These are phyloP conservation scores for Articulospora tetracladia DNA, from an alignment of 495 filamentous ascomycete genomes.

Conservation along the genomic window DNA sequence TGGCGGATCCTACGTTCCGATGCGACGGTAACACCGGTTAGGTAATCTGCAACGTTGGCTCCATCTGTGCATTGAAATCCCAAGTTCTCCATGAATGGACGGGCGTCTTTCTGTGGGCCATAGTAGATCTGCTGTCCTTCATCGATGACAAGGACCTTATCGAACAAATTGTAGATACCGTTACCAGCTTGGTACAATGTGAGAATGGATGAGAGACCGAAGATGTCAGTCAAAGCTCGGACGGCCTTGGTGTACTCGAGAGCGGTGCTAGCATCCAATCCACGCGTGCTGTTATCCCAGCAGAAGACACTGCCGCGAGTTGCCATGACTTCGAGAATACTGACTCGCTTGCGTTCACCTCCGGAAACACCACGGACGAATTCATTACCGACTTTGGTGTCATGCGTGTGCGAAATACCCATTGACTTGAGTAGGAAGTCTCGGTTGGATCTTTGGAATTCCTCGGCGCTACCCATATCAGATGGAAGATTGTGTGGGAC, in stretches of 20 bases:
- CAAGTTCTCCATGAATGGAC: constrained; percentile 64
- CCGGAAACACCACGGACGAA: constrained; percentile 83
- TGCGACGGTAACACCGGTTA: constrained; percentile 63
- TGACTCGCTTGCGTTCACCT: constrained; percentile 77
- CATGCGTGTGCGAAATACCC: constrained; percentile 77
- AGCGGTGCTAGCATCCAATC: constrained; percentile 79
- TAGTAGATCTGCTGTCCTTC: constrained; percentile 64
- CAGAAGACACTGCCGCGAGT: constrained; percentile 63
- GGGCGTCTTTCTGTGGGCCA: constrained; percentile 58
- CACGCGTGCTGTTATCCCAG: constrained; percentile 85
- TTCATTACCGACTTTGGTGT: constrained; percentile 77
- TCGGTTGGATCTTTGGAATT: constrained; percentile 69
- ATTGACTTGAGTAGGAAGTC: constrained; percentile 78
- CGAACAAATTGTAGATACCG: constrained; percentile 61
- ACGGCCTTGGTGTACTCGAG: constrained; percentile 57
- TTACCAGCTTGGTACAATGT: constrained; percentile 71
- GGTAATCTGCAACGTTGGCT: constrained; percentile 65
- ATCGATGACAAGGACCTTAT: constrained; percentile 61
- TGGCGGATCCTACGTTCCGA: constrained; percentile 59
- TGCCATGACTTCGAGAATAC: constrained; percentile 69
- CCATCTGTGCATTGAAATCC: constrained; percentile 62
- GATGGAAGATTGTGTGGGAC: constrained; percentile 67
- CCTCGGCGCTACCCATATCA: constrained; percentile 44
- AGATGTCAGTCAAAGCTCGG: constrained; percentile 42
- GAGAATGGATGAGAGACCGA: constrained; percentile 43